Percentiles rank a stretch among this genome's conserved stretches.
These are phyloP conservation scores for Metarhizium rileyi DNA, from an alignment of 2,329 filamentous ascomycete species.

Conservation along the genomic window DNA sequence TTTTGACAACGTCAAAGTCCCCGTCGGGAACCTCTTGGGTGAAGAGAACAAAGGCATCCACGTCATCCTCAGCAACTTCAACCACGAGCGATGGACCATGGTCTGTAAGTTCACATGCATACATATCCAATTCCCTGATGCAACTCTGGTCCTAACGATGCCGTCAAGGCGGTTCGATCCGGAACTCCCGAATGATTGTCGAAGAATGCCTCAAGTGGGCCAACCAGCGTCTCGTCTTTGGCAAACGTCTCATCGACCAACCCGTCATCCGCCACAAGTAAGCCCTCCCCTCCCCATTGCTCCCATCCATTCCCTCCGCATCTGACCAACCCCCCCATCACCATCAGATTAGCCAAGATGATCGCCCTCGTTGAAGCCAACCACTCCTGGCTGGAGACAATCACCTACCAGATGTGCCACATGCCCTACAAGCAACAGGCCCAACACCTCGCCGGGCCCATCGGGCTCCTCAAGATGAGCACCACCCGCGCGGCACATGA, in stretches of 20 bases:
- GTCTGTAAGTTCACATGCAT: conserved; percentile 34
- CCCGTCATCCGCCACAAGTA: conserved; percentile 75
- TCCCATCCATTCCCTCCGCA: neutral
- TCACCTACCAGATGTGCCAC: conserved; percentile 81
- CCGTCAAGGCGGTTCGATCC: conserved; percentile 42
- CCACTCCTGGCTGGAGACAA: conserved; percentile 75
- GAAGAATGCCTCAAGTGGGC: conserved; percentile 85
- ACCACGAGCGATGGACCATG: conserved; percentile 79
- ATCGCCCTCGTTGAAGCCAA: conserved; percentile 73
- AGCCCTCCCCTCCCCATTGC: conserved; percentile 13
- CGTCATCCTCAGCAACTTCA: conserved; percentile 80
- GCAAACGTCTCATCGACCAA: conserved; percentile 72
- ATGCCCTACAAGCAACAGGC: conserved; percentile 73
- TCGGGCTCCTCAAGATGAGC: conserved; percentile 73
- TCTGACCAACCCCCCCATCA: neutral
- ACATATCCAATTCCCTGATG: conserved; percentile 1
- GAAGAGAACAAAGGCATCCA: conserved; percentile 79
- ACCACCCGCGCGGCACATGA: conserved; percentile 70
- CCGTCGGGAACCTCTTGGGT: conserved; percentile 66
- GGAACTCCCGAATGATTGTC: conserved; percentile 57
- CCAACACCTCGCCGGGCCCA: conserved; percentile 66
- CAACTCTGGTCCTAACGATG: neutral
- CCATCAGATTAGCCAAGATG: conserved; percentile 65
- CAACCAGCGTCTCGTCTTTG: conserved; percentile 77
- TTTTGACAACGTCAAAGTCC: conserved; percentile 81